Base-by-base conservation (phyloP, 2,329 filamentous ascomycete genomes). In the Leptodontidium sp. region DNA sequence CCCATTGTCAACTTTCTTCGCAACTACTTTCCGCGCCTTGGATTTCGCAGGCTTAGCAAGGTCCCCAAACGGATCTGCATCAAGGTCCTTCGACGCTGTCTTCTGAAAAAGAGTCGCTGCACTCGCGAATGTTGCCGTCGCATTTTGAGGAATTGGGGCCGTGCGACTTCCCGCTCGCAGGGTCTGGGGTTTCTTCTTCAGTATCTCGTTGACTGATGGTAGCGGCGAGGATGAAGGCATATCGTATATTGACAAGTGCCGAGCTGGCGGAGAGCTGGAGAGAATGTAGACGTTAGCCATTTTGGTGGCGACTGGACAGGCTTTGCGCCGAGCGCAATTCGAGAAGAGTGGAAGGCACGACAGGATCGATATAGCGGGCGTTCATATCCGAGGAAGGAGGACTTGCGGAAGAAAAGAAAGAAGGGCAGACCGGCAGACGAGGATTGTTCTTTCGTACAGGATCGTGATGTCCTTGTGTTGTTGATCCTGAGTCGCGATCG, bases 141-240 rank as follows among this genome's bases (percentile, higher is more conserved):
- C 79, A 73, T 80, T 74, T 17, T 77, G 70, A 4, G 83, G 79
- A 45, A 83, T 79, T 4, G 81, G 72, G 1, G 78, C 71, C 2
- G 79, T 78, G 69, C 79, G 78, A 70, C 77, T 82, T 6, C 80
- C 82, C 50, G 76, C 81, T 50, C 75, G 76, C 11, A 82, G 69
- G 57, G 26, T 21, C 1, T 79, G 52, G 2, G 80, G 71, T 45
- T 70, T 76, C 64, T 81, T 83, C 2, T 80, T 78, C 1, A 85
- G 71, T 11, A 89, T 76, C 2, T 88, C 82, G 47, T 81, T 80
- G 0, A 88, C 77, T 0, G 86, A 82, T 2, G 87, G 87, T 1
- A 81, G 81, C 72, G 69, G 81, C 71, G 69, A 78, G 73, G 72
- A 79, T 61, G 75, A 78, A 50, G 76, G 74, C 71, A 75, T 73